Conservation (phyloP, 371 early-diverging fungal genomes). For the Rhizomucor miehei region DNA sequence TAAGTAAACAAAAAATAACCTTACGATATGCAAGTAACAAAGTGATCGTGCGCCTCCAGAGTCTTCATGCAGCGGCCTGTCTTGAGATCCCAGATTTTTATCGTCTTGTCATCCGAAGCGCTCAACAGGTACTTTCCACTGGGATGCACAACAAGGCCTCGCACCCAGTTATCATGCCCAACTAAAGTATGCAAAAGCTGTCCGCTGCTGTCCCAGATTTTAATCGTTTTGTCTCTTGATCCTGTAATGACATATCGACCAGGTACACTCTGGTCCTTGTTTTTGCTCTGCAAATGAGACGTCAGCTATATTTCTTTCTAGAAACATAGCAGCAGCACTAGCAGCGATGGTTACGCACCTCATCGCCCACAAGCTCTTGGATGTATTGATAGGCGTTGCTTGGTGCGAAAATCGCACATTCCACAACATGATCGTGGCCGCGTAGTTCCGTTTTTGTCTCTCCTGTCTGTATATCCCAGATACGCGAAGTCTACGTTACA, state of each 20-base stretch:
- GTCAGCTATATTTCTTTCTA: slow-evolving; percentile 3
- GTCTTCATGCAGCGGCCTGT: slow-evolving; percentile 81
- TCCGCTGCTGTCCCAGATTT: slow-evolving; percentile 82
- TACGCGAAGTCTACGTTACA: slow-evolving; percentile 62
- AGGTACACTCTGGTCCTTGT: slow-evolving; percentile 48
- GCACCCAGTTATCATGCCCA: slow-evolving; percentile 96
- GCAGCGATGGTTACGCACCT: slow-evolving; percentile 26
- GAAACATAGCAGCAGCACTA: slow-evolving; percentile 5
- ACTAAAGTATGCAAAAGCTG: slow-evolving; percentile 52
- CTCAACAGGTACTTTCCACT: slow-evolving; percentile 76
- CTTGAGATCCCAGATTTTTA: slow-evolving; percentile 86
- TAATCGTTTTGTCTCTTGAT: slow-evolving; percentile 87
- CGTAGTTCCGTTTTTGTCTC: slow-evolving; percentile 75
- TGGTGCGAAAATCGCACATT: slow-evolving; percentile 85
- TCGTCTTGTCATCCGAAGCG: slow-evolving; percentile 84
- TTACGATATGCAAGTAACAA: slow-evolving; percentile 82
- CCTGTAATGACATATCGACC: slow-evolving; percentile 80
- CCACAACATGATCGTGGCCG: slow-evolving; percentile 95
- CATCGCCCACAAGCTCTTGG: slow-evolving; percentile 66
- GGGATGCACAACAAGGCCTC: slow-evolving; percentile 80
- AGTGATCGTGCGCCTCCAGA: slow-evolving; percentile 84
- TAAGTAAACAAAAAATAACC: slow-evolving; percentile 1
- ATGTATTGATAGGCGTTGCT: slow-evolving; percentile 59
- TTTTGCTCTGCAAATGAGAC: slow-evolving; percentile 30
- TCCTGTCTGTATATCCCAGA: slow-evolving; percentile 79